Percentiles rank a stretch among this genome's conserved stretches.
Evolutionary conservation across 805 yeast species (phyloP).

Genomic region (Kregervanrija delftensis): DNA sequence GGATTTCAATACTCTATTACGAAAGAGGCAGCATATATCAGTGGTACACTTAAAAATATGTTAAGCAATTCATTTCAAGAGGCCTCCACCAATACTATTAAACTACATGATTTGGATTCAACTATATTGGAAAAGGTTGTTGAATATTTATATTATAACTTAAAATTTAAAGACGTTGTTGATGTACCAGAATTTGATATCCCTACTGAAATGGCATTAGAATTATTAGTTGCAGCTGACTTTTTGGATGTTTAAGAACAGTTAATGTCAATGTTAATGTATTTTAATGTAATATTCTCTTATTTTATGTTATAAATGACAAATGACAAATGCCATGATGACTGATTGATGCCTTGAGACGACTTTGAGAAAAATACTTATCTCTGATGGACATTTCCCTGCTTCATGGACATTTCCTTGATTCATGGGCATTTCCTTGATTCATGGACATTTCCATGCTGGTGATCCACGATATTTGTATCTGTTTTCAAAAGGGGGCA

Average conservation of each 20-base stretch:
- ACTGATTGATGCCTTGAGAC: no score
- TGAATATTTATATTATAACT: constrained; percentile 75
- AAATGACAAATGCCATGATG: no score
- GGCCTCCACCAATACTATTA: constrained; percentile 48
- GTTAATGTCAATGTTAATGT: no score
- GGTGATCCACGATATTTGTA: no score
- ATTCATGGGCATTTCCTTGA: no score
- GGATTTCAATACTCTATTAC: constrained; percentile 54
- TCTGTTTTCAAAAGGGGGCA: no score
- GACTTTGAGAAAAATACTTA: no score
- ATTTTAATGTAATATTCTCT: no score
- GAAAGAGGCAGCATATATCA: constrained; percentile 70
- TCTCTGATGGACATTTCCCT: no score
- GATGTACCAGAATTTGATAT: constrained; percentile 81
- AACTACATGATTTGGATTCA: constrained; percentile 59
- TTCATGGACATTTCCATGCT: no score
- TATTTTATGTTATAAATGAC: no score
- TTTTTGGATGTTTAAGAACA: constrained; percentile 57
- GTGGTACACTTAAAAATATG: constrained; percentile 59
- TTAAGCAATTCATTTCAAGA: constrained; percentile 50
- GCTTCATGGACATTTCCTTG: no score
- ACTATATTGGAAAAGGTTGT: constrained; percentile 69
- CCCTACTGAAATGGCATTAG: constrained; percentile 92
- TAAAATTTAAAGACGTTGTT: constrained; percentile 56
- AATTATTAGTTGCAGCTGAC: constrained; percentile 88